Evolutionary conservation across 345 rosid genomes (phyloP).

Genomic region (Stellera chamaejasme): DNA sequence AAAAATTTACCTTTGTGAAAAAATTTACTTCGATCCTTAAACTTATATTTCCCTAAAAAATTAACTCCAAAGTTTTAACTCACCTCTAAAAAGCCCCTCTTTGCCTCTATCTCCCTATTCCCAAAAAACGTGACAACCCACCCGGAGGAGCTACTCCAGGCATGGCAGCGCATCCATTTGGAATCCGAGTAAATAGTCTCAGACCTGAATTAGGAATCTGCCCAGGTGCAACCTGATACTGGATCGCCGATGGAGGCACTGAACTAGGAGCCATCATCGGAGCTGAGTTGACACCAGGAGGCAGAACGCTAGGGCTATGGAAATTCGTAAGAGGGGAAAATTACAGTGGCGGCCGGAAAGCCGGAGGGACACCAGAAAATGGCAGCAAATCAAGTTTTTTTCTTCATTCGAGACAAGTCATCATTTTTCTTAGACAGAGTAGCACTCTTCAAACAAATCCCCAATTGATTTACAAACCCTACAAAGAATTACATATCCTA

Average conservation of each 20-base stretch:
- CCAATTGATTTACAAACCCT: no score
- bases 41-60: no score
- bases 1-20: no score
- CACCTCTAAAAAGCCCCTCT: no score
- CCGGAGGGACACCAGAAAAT: constrained; percentile 39
- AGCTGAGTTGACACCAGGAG: constrained; percentile 55
- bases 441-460: no score
- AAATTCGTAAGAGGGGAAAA: constrained; percentile 33
- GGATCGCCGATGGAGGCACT: constrained; percentile 35
- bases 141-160: constrained; percentile 51
- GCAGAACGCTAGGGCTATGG: constrained; percentile 35
- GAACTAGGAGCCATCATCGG: constrained; percentile 20
- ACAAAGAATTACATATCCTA: no score
- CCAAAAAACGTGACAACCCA: constrained; percentile 56
- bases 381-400: no score
- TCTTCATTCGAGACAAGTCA: no score
- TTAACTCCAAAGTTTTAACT: no score
- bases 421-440: no score
- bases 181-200: constrained; percentile 52
- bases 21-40: no score
- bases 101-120: no score
- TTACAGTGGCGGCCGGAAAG: constrained; percentile 65
- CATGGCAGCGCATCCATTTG: constrained; percentile 63
- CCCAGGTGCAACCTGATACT: constrained; percentile 47
- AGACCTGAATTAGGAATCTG: constrained; percentile 43